Base-by-base conservation (phyloP, 83 land plant genomes). In the Picea abies region DNA sequence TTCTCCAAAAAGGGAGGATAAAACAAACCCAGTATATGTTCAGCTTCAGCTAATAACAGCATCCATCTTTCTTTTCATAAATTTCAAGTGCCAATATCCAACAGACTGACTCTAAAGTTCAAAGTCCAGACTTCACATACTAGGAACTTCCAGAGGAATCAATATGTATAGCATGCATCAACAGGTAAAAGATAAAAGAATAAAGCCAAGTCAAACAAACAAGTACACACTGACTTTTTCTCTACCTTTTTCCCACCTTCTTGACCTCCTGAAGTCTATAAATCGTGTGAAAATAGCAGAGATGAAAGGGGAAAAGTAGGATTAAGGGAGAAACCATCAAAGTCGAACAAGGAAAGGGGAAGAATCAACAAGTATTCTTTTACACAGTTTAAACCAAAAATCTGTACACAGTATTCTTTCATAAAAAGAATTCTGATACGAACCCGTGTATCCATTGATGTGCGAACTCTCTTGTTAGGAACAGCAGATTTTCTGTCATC, bases 401-500 rank as follows among this genome's bases (percentile, higher is more conserved):
- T 32, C n/a, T 3, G 8, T 37, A 32, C 39, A 37, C 16, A 75
- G 75, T 25, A 41, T 22, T 19, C 0, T 20, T 63, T 79, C 16
- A n/a, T 8, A 47, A 49, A 49, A 41, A 47, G 23, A 37, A 29
- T 79, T 79, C 70, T 37, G 49, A 60, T 65, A 87, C 96, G 66
- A 86, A 97, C 99, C 95, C 99, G 89, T 76, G 83, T 87, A 83
- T 96, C 99, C 56, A 97, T 80, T 64, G 99, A 93, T n/a, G 99
- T 89, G 11, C 98, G 95, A 71, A 93, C 82, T 39, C 98, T 90
- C 84, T 89, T 97, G 82, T 91, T 97, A 35, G 90, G 87, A 83
- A 89, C 85, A 60, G 77, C 85, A 86, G 81, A 85, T 79, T 94
- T 97, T 52, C 90, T 91, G 1, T 32, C 35, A 32, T 32, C 35